Evolutionary conservation across 176 grass and related monocot species (phyloP), one percentile per base, ranked within the genome.

Genomic region (Triticum dicoccoides): DNA sequence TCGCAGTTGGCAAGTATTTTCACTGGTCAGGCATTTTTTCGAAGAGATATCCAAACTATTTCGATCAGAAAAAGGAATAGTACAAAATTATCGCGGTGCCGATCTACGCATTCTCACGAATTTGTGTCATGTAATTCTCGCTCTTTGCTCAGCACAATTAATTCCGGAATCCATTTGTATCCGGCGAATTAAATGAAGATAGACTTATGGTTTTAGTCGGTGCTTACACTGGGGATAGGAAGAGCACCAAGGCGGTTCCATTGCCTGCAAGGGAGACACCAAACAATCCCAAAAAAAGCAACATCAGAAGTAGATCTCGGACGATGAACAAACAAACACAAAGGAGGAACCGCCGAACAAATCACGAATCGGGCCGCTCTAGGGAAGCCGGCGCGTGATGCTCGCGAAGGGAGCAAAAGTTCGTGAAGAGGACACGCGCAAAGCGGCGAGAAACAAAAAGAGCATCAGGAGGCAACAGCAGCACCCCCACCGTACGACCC

Each of bases 211-310:
- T 49, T 21, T n/a, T 32, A 1, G 42, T 14, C 41, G 27, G 41
- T 34, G n/a, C 80, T 96, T 96, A 99, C 97, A 96, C 62, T 79
- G 97, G 97, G 21, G 97, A 91, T 34, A 99, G 90, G 34, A 99
- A 96, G 51, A 99, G 85, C 79, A 93, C 97, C 11, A 99, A 83
- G 41, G 97, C 87, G 51, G 93, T 96, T 38, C 89, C 97, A 90
- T 99, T 99, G 69, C 97, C 97, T 99, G 92, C 81, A 93, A 77
- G 23, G 58, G 0, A n/a, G 10, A 38, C 2, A 17, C 14, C 13
- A 2, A 72, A 27, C 23, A n/a, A 65, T 3, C 8, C 27, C 8
- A 15, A 9, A 25, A 76, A 77, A 56, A 34, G n/a, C 2, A 21
- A 30, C 14, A 20, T 88, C 5, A 75, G 84, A 39, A 42, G 15